A percentile compares a stretch with the other conserved stretches of the same genome.
phyloP scores from a whole-genome alignment of 805 yeast genomes.

The Pichia deserticola region DNA sequence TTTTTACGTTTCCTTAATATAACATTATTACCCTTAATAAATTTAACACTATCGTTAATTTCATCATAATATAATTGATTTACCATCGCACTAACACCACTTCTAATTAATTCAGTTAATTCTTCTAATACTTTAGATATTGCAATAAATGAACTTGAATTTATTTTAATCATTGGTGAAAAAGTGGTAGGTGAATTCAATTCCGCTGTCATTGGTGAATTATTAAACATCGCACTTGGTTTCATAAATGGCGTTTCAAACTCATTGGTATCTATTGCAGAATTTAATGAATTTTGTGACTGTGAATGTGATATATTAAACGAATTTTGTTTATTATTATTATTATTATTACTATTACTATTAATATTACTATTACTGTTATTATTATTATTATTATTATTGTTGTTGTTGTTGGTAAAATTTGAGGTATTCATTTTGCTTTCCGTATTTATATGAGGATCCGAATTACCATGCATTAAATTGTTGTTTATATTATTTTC shows the following conservation, averaged over 20 bases:
- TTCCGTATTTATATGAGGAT: too few species aligned
- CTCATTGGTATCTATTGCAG: neutral
- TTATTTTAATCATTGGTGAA: conserved; percentile 13
- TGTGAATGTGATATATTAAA: conserved; percentile 1
- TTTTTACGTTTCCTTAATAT: conserved; percentile 19
- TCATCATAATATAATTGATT: conserved; percentile 24
- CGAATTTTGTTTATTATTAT: neutral
- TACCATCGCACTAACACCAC: conserved; percentile 31
- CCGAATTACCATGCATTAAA: too few species aligned
- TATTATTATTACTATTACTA: neutral
- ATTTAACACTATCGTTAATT: conserved; percentile 22
- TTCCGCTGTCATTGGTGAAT: conserved; percentile 5
- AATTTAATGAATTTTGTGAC: conserved; percentile 6
- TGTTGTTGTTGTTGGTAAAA: neutral
- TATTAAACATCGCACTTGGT: conserved; percentile 3
- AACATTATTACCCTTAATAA: conserved; percentile 25
- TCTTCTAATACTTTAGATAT: conserved; percentile 36
- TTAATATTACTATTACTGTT: neutral
- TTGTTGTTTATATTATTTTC: neutral
- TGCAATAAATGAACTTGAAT: conserved; percentile 10
- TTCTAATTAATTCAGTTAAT: conserved; percentile 36
- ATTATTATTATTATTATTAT: neutral
- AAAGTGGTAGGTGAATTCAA: conserved; percentile 7
- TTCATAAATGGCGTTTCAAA: conserved; percentile 9
- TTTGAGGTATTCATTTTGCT: too few species aligned